Percentiles rank a stretch among this genome's conserved stretches.
Conservation (phyloP, 306 rosid species). For the Styphnolobium japonicum region DNA sequence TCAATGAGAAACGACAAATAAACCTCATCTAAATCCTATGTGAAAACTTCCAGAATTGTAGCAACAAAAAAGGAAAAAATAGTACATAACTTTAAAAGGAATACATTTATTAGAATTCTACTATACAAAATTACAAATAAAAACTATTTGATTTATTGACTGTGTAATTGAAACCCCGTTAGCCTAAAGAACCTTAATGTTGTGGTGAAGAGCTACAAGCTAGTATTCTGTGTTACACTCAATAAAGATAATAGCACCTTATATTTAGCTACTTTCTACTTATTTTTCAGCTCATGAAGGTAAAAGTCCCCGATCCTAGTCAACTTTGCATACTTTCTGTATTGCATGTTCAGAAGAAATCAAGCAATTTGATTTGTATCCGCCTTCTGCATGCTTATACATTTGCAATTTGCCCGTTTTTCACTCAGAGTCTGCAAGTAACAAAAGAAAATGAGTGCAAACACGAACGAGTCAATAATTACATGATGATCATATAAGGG, state of each 20-base stretch:
- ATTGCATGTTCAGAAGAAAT: conserved; percentile 27
- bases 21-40: background rate
- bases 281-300: conserved; percentile 21
- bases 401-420: conserved; percentile 73
- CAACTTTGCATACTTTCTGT: conserved; percentile 29
- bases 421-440: conserved; percentile 63
- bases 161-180: conserved; percentile 19
- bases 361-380: conserved; percentile 49
- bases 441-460: background rate
- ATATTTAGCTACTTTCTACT: conserved; percentile 30
- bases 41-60: background rate
- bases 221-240: conserved; percentile 22
- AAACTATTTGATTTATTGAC: conserved; percentile 26
- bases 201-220: conserved; percentile 24
- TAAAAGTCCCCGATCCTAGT: conserved; percentile 18
- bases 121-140: conserved; percentile 38
- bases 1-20: background rate
- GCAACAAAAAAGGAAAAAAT: background rate
- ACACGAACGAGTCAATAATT: background rate
- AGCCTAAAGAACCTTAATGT: conserved; percentile 26
- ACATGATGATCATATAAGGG: background rate
- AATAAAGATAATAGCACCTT: conserved; percentile 9
- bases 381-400: conserved; percentile 49
- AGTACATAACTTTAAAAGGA: background rate
- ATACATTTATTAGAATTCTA: conserved; percentile 24